Evolutionary conservation across 1,284 basidiomycete genomes (phyloP), one percentile per base, ranked within the genome.

Genomic region (Naganishia albida): DNA sequence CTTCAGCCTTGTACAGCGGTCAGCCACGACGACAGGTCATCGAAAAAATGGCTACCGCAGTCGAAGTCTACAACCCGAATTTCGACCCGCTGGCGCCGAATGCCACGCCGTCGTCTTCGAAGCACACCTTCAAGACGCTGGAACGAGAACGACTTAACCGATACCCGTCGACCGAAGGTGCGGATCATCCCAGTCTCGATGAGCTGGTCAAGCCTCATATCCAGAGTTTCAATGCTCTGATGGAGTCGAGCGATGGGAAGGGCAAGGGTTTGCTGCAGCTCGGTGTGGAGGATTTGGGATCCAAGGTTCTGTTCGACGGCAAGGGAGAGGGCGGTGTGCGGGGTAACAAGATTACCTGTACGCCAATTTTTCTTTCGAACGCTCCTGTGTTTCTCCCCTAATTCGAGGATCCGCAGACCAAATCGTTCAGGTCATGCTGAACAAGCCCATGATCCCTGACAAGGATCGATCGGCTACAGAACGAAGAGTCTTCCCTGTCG

Each of bases 161-260:
- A 76, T 83, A 87, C 65, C 96, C 96, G 0, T 84, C 88, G 20
- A 82, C 83, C 70, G 80, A 85, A 53, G 85, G 85, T 23, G 85
- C 88, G 43, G 86, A 88, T 18, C 87, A 91, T 65, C 87, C 87
- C 18, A 90, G 91, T 64, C 84, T 99, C 64, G 92, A 95, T 72
- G 91, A 96, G 79, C 91, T 99, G 72, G 91, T 97, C 64, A 83
- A 86, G 34, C 96, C 96, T 12, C 94, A 97, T 76, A 86, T 99
- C 69, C 90, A 98, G 78, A 93, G 91, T 49, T 99, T 99, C 84
- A 96, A 99, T 78, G 88, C 93, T 13, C 84, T 99, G 38, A 92
- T 96, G 75, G 91, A 95, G 72, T 90, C 91, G 72, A 89, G 87
- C 60, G 88, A 86, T 87, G 86, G 86, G 10, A 87, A 91, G 60